Conservation (phyloP, 2,329 filamentous ascomycete genomes). For the Rhinocladiella mackenziei region DNA sequence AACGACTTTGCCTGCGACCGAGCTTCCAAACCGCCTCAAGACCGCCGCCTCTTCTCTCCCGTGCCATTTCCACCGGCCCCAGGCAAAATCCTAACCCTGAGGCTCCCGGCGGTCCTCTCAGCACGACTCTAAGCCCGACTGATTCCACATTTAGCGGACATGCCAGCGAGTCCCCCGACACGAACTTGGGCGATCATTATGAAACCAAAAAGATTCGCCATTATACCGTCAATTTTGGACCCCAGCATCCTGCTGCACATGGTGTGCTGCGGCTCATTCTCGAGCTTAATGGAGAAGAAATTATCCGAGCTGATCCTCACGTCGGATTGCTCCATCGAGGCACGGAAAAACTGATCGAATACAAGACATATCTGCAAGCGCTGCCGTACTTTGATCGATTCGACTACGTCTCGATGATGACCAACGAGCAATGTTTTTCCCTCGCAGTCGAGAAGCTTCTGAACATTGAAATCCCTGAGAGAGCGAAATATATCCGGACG, state of each 20-base stretch:
- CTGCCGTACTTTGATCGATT: conserved; percentile 97
- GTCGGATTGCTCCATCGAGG: conserved; percentile 93
- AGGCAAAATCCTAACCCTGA: conserved; percentile 32
- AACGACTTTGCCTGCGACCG: conserved; percentile 55
- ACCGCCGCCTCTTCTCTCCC: conserved; percentile 35
- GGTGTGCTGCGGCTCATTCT: conserved; percentile 96
- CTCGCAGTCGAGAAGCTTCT: conserved; percentile 96
- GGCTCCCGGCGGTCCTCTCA: conserved; percentile 25
- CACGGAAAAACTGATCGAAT: conserved; percentile 99
- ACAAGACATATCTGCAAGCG: conserved; percentile 98
- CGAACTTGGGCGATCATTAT: conserved; percentile 47
- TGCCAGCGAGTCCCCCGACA: conserved; percentile 39
- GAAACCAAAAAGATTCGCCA: conserved; percentile 83
- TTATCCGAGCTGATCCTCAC: conserved; percentile 92
- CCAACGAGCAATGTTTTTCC: conserved; percentile 96
- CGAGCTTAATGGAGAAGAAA: conserved; percentile 96
- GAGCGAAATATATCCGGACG: conserved; percentile 95
- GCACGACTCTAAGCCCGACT: conserved; percentile 55
- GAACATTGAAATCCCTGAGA: conserved; percentile 90
- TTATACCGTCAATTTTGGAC: conserved; percentile 99
- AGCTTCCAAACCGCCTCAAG: conserved; percentile 36
- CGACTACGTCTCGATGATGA: conserved; percentile 99
- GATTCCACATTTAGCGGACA: conserved; percentile 53
- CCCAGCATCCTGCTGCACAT: conserved; percentile 97
- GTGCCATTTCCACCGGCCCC: conserved; percentile 48